Conservation (phyloP, 2,329 filamentous ascomycete species). For the Penicillium sp. region DNA sequence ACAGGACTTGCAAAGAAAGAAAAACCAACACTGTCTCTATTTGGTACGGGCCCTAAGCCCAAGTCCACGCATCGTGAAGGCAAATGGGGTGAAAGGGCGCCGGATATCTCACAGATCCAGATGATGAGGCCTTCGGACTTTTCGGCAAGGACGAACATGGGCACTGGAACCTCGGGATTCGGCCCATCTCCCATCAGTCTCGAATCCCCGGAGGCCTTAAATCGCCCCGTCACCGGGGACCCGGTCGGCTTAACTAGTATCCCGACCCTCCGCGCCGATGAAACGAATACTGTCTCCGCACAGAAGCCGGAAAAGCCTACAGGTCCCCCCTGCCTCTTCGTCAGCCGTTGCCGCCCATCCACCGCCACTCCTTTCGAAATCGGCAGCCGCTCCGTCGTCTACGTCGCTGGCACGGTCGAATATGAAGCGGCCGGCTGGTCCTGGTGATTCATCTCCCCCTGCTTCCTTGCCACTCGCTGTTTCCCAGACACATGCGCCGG, state of each 20-base stretch:
- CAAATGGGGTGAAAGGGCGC: slow-evolving; percentile 32
- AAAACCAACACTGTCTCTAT: background rate
- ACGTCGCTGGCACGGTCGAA: background rate
- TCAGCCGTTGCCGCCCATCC: background rate
- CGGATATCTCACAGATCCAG: slow-evolving; percentile 36
- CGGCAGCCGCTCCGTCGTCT: background rate
- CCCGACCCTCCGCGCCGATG: background rate
- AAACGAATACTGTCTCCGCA: background rate
- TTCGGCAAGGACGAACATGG: slow-evolving; percentile 12
- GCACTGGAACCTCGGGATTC: background rate
- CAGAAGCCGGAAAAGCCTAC: background rate
- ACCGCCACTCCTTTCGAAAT: background rate
- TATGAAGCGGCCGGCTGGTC: background rate
- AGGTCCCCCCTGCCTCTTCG: background rate
- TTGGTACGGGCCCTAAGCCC: background rate
- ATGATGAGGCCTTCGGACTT: slow-evolving; percentile 38
- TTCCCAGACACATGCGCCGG: background rate
- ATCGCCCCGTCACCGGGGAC: background rate
- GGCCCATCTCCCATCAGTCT: background rate
- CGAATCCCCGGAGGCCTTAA: background rate
- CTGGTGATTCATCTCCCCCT: background rate
- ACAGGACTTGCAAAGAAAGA: background rate
- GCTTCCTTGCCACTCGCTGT: background rate
- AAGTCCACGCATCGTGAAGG: background rate
- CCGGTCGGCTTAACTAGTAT: background rate